phyloP scores from a whole-genome alignment of 371 early-diverging fungal genomes.

The Lichtheimia hyalospora region DNA sequence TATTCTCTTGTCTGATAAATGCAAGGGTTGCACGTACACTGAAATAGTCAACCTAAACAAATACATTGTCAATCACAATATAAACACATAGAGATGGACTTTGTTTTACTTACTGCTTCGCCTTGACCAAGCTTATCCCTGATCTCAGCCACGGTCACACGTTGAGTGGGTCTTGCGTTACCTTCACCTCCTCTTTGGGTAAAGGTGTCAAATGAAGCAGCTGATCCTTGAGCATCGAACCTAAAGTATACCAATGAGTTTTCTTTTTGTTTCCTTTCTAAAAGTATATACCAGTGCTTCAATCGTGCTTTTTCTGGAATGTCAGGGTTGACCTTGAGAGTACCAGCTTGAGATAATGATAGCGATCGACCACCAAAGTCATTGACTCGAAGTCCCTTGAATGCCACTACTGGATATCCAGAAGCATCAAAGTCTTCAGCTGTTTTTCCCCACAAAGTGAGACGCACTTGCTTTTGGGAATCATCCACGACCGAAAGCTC shows the following conservation, averaged over 20 bases:
- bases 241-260: not conserved
- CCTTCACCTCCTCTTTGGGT: not conserved
- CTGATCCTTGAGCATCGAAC: not conserved
- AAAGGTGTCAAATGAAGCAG: not conserved
- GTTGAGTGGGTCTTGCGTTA: too few species aligned
- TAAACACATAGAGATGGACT: too few species aligned
- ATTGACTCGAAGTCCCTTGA: constrained; percentile 82
- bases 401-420: constrained; percentile 70
- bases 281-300: constrained; percentile 76
- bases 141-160: too few species aligned
- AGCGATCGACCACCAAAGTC: constrained; percentile 87
- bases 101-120: constrained; percentile 43
- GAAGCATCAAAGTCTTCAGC: constrained; percentile 70
- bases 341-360: constrained; percentile 54
- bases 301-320: constrained; percentile 79
- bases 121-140: constrained; percentile 62
- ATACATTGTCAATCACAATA: not conserved
- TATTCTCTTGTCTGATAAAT: constrained; percentile 62
- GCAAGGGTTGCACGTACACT: constrained; percentile 62
- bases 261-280: too few species aligned
- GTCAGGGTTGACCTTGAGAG: constrained; percentile 78
- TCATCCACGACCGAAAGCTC: constrained; percentile 87
- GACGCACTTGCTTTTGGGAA: constrained; percentile 64
- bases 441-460: constrained; percentile 90
- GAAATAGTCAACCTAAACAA: constrained; percentile 70